Conservation (phyloP, 352 stramenopile species). For the Phytophthora cryptogea region DNA sequence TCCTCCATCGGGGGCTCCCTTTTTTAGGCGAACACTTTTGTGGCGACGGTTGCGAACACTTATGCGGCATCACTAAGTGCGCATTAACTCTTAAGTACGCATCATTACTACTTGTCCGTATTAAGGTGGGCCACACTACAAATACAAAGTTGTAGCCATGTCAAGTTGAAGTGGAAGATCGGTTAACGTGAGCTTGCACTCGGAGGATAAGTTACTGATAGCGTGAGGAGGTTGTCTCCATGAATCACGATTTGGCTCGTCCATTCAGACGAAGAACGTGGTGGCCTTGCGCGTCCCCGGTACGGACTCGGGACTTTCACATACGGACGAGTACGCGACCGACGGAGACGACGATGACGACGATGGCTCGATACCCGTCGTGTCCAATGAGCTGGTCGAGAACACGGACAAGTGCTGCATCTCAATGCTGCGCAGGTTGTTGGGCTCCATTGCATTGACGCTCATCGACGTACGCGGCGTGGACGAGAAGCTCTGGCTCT, state of each 20-base stretch:
- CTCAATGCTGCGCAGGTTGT: slow-evolving; percentile 33
- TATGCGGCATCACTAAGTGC: too few species aligned
- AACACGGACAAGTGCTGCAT: slow-evolving; percentile 55
- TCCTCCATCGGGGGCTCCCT: slow-evolving; percentile 23
- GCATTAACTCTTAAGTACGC: too few species aligned
- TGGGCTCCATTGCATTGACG: slow-evolving; percentile 17
- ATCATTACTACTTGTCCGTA: too few species aligned
- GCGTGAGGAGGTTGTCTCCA: background rate
- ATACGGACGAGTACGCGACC: slow-evolving; percentile 67
- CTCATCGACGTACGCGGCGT: slow-evolving; percentile 24
- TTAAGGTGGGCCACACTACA: background rate
- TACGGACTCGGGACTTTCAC: slow-evolving; percentile 45
- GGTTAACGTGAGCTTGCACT: background rate
- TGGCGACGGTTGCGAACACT: too few species aligned
- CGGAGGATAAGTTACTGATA: slow-evolving; percentile 29
- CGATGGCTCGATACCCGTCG: slow-evolving; percentile 37
- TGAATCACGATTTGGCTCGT: slow-evolving; percentile 12
- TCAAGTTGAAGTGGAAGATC: background rate
- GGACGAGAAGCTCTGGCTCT: slow-evolving; percentile 21
- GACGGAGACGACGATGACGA: slow-evolving; percentile 54
- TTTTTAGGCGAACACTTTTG: too few species aligned
- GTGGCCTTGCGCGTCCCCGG: slow-evolving; percentile 44
- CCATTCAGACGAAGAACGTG: slow-evolving; percentile 61
- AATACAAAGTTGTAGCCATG: slow-evolving; percentile 15
- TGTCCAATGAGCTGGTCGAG: slow-evolving; percentile 44